Percentiles rank a stretch among this genome's conserved stretches.
phyloP scores from a whole-genome alignment of 768 basidiomycete species.

The Fistulinella prunicolor region DNA sequence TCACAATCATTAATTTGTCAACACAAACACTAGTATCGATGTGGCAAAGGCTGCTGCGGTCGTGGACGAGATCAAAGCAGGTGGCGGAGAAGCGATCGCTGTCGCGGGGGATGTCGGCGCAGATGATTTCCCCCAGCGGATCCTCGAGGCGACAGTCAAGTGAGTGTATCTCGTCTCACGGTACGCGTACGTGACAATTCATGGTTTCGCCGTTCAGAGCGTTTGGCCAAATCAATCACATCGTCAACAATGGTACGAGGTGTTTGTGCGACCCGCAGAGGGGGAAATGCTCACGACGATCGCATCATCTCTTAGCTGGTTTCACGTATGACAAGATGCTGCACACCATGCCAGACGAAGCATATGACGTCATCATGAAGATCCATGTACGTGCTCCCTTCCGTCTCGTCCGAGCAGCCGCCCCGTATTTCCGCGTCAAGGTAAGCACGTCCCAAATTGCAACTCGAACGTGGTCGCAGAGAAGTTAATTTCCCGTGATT shows the following conservation, averaged over 20 bases:
- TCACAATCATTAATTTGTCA: not conserved
- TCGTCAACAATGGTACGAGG: conserved; percentile 70
- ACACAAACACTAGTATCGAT: conserved; percentile 53
- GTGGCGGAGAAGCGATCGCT: conserved; percentile 70
- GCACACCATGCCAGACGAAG: conserved; percentile 81
- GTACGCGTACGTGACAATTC: not conserved
- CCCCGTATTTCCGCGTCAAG: conserved; percentile 83
- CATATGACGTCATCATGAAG: conserved; percentile 77
- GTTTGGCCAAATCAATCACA: conserved; percentile 84
- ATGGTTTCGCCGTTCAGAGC: conserved; percentile 41
- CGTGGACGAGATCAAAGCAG: conserved; percentile 66
- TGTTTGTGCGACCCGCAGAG: not conserved
- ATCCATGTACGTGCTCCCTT: conserved; percentile 87
- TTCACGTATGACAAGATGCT: conserved; percentile 88
- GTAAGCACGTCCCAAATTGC: conserved; percentile 18
- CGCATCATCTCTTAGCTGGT: conserved; percentile 42
- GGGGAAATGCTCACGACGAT: not conserved
- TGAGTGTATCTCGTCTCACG: conserved; percentile 40
- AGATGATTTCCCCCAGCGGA: conserved; percentile 77
- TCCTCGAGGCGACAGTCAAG: conserved; percentile 74
- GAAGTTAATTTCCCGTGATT: not conserved
- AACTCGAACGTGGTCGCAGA: not conserved
- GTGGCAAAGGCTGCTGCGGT: conserved; percentile 63
- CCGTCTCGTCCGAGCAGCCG: conserved; percentile 78
- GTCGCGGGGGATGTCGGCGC: conserved; percentile 81